These are phyloP conservation scores for Aspergillus sp. DNA, from an alignment of 2,329 filamentous ascomycete species.

Conservation along the genomic window DNA sequence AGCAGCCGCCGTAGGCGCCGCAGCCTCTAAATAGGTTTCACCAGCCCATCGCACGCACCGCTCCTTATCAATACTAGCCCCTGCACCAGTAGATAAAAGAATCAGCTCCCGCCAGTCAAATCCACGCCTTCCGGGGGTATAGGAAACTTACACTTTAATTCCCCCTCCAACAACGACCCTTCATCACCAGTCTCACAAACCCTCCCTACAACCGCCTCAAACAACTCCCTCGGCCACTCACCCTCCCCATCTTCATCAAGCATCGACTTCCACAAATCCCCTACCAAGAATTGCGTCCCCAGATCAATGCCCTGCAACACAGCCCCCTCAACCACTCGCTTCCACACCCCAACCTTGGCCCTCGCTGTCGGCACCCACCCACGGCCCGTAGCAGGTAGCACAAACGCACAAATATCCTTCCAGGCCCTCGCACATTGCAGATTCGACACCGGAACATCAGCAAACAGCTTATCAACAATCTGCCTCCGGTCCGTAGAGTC, in stretches of 20 bases:
- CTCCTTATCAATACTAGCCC: slow-evolving; percentile 42
- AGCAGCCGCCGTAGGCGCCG: slow-evolving; percentile 32
- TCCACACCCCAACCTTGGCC: slow-evolving; percentile 54
- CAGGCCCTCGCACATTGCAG: slow-evolving; percentile 54
- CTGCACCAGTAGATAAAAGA: slow-evolving; percentile 24
- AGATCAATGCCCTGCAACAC: slow-evolving; percentile 44
- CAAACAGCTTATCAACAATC: slow-evolving; percentile 46
- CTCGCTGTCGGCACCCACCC: slow-evolving; percentile 48
- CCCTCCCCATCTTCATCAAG: slow-evolving; percentile 37
- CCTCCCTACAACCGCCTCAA: slow-evolving; percentile 42
- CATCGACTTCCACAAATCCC: slow-evolving; percentile 43
- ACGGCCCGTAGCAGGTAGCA: slow-evolving; percentile 25
- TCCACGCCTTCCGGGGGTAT: background rate
- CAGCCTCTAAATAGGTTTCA: slow-evolving; percentile 42
- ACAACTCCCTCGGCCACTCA: slow-evolving; percentile 36
- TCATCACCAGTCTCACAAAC: slow-evolving; percentile 30
- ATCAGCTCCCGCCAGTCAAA: slow-evolving; percentile 1
- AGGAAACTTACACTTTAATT: slow-evolving; percentile 41
- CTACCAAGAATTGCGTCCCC: slow-evolving; percentile 44
- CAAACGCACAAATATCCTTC: slow-evolving; percentile 56
- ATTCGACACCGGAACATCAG: slow-evolving; percentile 55
- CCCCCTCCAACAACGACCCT: slow-evolving; percentile 21
- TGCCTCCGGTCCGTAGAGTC: slow-evolving; percentile 23
- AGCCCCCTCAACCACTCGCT: slow-evolving; percentile 40
- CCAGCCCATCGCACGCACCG: slow-evolving; percentile 41